Percentiles rank a stretch among this genome's conserved stretches.
phyloP scores from a whole-genome alignment of 805 yeast species.

The Torulaspora maleeae region DNA sequence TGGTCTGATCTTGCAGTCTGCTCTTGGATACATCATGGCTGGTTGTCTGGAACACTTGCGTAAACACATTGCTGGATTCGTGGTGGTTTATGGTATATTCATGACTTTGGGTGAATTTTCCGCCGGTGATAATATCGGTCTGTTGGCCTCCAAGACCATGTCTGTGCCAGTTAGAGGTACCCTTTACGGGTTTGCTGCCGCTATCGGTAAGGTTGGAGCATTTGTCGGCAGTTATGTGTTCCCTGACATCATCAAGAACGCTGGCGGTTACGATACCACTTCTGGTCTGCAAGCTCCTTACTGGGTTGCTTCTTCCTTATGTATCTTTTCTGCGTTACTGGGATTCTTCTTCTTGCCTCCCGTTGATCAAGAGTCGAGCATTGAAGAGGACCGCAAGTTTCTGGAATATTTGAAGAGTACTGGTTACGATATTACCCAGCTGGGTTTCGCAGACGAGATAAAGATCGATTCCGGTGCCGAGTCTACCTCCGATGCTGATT shows the following conservation, averaged over 20 bases:
- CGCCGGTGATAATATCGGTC: constrained; percentile 89
- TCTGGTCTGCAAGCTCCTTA: constrained; percentile 71
- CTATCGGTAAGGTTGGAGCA: constrained; percentile 88
- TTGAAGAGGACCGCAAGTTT: constrained; percentile 70
- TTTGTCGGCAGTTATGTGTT: constrained; percentile 86
- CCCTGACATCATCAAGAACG: constrained; percentile 66
- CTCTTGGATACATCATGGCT: constrained; percentile 81
- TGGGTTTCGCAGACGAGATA: constrained; percentile 38
- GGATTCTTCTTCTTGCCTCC: constrained; percentile 72
- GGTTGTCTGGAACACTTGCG: constrained; percentile 54
- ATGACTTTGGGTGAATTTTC: constrained; percentile 88
- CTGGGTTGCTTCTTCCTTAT: constrained; percentile 73
- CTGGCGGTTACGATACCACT: constrained; percentile 48
- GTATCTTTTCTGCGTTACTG: constrained; percentile 63
- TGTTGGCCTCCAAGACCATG: constrained; percentile 78
- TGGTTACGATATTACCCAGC: constrained; percentile 63
- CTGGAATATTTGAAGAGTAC: constrained; percentile 57
- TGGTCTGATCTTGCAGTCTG: constrained; percentile 71
- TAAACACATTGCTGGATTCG: constrained; percentile 67
- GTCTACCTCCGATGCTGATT: constrained; percentile 1
- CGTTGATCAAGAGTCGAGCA: constrained; percentile 78
- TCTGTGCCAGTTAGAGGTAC: constrained; percentile 88
- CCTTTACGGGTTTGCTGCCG: constrained; percentile 88
- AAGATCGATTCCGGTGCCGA: constrained; percentile 1
- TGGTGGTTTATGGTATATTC: constrained; percentile 84